Evolutionary conservation across 768 basidiomycete species (phyloP).

Genomic region (Agrocybe praecox): DNA sequence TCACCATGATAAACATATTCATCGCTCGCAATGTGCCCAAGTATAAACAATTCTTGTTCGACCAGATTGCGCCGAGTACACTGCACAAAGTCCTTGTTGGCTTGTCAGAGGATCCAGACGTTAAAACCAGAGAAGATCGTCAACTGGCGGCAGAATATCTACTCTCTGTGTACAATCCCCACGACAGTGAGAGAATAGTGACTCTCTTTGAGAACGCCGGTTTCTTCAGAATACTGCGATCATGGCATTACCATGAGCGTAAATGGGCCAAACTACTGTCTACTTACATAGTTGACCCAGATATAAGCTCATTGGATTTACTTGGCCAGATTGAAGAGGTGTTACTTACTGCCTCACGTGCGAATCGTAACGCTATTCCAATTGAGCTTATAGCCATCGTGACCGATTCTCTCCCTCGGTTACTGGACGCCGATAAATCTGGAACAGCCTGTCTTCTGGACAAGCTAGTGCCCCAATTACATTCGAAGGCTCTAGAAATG

Average conservation of each 20-base stretch:
- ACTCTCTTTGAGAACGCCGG: constrained; percentile 77
- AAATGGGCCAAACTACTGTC: constrained; percentile 76
- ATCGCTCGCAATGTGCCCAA: constrained; percentile 96
- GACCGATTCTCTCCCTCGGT: constrained; percentile 58
- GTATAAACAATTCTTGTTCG: constrained; percentile 80
- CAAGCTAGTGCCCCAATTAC: constrained; percentile 63
- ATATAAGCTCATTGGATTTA: constrained; percentile 58
- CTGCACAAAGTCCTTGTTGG: constrained; percentile 78
- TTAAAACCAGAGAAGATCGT: constrained; percentile 86
- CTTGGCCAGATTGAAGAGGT: constrained; percentile 69
- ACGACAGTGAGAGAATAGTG: constrained; percentile 68
- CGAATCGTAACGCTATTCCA: constrained; percentile 55
- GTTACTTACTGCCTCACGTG: constrained; percentile 45
- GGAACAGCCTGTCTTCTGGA: constrained; percentile 78
- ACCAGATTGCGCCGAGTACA: constrained; percentile 59
- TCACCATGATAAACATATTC: constrained; percentile 92
- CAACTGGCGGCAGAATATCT: constrained; percentile 95
- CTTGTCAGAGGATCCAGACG: constrained; percentile 75
- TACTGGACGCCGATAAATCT: constrained; percentile 62
- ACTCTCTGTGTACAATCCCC: constrained; percentile 88
- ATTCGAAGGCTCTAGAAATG: constrained; percentile 58
- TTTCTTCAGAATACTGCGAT: constrained; percentile 89
- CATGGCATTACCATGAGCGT: constrained; percentile 74
- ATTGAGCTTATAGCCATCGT: constrained; percentile 56
- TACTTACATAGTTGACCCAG: constrained; percentile 77